phyloP scores from a whole-genome alignment of 805 yeast genomes.

The Saccharomycopsis schoenii region DNA sequence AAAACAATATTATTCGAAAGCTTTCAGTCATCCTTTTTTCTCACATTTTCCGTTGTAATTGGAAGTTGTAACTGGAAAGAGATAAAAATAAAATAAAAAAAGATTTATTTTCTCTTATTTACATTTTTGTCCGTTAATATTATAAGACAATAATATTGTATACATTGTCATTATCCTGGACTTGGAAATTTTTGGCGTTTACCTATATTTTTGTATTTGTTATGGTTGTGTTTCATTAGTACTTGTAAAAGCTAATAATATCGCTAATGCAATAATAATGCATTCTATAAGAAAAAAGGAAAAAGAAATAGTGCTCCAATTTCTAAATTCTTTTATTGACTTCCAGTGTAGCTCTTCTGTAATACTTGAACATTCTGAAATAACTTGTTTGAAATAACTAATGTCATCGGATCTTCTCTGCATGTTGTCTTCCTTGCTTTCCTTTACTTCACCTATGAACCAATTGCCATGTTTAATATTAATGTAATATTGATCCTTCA shows the following conservation, averaged over 20 bases:
- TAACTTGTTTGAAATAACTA: not conserved
- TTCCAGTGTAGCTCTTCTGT: not conserved
- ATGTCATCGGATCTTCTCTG: not conserved
- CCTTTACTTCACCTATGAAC: not conserved
- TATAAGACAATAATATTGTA: too few relatives aligned
- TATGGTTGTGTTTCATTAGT: not conserved
- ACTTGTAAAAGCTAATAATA: not conserved
- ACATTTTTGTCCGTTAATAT: too few relatives aligned
- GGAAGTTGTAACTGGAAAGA: too few relatives aligned
- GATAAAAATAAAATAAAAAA: too few relatives aligned
- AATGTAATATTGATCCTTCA: not conserved
- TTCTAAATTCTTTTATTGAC: not conserved
- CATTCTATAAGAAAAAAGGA: not conserved
- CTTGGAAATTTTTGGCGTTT: too few relatives aligned
- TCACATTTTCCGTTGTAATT: too few relatives aligned
- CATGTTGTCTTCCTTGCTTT: not conserved
- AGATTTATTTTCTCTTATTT: too few relatives aligned
- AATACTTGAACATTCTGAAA: not conserved
- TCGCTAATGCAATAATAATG: not conserved
- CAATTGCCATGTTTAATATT: not conserved
- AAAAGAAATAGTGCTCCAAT: not conserved
- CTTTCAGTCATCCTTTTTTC: not conserved
- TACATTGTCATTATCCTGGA: too few relatives aligned
- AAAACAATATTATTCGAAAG: not conserved
- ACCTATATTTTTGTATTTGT: not conserved